These are phyloP conservation scores for Aspergillus costaricaensis DNA, from an alignment of 2,329 filamentous ascomycete species.

Conservation along the genomic window DNA sequence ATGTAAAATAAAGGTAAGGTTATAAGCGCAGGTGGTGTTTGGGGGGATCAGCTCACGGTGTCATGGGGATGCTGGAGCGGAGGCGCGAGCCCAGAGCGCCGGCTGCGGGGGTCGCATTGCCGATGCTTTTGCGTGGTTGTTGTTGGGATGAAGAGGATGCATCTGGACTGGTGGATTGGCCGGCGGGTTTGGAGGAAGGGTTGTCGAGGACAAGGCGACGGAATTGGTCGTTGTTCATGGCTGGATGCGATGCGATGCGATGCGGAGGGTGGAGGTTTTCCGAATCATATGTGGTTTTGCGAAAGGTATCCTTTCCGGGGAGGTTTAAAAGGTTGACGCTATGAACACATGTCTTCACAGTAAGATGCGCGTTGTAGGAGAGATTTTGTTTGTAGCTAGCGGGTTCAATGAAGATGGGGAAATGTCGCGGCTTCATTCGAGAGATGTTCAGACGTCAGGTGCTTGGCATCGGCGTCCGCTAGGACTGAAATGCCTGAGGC, in stretches of 20 bases:
- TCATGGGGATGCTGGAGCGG: slow-evolving; percentile 87
- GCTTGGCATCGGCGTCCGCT: no score
- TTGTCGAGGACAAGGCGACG: slow-evolving; percentile 70
- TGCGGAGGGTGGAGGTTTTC: neutral
- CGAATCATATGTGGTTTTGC: no score
- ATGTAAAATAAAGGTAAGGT: slow-evolving; percentile 2
- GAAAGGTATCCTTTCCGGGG: no score
- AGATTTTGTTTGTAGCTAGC: no score
- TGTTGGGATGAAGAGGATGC: slow-evolving; percentile 16
- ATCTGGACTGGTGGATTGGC: slow-evolving; percentile 10
- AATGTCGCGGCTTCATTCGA: no score
- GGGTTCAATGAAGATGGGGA: no score
- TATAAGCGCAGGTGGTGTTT: neutral
- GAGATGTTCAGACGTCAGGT: no score
- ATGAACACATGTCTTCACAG: no score
- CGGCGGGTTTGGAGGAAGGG: slow-evolving; percentile 30
- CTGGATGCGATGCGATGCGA: slow-evolving; percentile 1
- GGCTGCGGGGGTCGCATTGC: slow-evolving; percentile 51
- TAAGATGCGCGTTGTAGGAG: no score
- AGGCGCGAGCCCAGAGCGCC: slow-evolving; percentile 72
- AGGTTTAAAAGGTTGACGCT: no score
- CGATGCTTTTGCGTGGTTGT: slow-evolving; percentile 28
- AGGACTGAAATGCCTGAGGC: no score
- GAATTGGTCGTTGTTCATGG: slow-evolving; percentile 96
- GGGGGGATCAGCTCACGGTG: slow-evolving; percentile 63